Evolutionary conservation across 345 rosid genomes (phyloP).

Genomic region (Cochlearia excelsa): DNA sequence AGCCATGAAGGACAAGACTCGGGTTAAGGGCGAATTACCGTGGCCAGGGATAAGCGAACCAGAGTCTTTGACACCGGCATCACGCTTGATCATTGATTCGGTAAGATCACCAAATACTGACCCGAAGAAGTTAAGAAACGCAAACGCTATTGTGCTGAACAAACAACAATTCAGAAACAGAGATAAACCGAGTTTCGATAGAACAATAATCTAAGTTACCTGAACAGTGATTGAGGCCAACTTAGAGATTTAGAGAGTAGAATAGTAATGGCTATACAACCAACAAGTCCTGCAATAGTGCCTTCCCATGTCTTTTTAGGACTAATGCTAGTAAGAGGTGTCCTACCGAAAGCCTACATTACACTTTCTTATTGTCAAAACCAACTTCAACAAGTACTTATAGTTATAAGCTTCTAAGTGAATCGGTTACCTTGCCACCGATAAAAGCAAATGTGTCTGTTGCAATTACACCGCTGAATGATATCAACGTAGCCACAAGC

Average conservation of each 20-base stretch:
- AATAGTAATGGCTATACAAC: conserved; percentile 66
- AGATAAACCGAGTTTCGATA: conserved; percentile 2
- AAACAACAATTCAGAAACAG: conserved; percentile 6
- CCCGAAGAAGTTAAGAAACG: conserved; percentile 80
- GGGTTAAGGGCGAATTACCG: conserved; percentile 41
- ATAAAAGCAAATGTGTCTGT: conserved; percentile 88
- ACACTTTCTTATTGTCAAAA: not conserved
- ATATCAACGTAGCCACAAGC: conserved; percentile 81
- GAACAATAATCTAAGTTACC: conserved; percentile 45
- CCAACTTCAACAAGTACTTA: conserved; percentile 12
- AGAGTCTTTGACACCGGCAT: conserved; percentile 96
- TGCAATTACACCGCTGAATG: conserved; percentile 79
- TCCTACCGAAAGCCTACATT: conserved; percentile 79
- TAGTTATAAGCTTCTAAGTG: not conserved
- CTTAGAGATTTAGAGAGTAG: conserved; percentile 53
- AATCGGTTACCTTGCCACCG: conserved; percentile 70
- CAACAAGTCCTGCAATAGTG: conserved; percentile 69
- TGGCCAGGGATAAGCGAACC: conserved; percentile 96
- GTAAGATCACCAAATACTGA: conserved; percentile 92
- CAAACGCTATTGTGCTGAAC: conserved; percentile 75
- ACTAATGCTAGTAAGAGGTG: conserved; percentile 73
- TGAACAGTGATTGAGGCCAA: conserved; percentile 78
- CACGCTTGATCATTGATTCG: conserved; percentile 95
- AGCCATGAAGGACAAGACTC: not conserved
- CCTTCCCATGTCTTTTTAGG: conserved; percentile 99